Evolutionary conservation across 2,329 filamentous ascomycete species (phyloP), one percentile per base, ranked within the genome.

Genomic region (Camillea tinctor): DNA sequence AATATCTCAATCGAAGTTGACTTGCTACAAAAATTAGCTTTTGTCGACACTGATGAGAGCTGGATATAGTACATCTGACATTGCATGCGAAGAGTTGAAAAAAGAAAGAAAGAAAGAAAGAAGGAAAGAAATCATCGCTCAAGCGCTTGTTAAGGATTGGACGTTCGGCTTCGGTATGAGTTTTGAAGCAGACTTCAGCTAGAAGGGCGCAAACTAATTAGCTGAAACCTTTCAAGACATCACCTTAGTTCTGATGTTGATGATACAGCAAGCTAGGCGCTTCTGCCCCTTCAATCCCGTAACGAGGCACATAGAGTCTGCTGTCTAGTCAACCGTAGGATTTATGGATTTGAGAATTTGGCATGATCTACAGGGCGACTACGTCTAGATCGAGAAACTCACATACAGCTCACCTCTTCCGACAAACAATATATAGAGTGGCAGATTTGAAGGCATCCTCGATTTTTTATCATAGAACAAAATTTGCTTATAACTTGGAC

Each of bases 321-420:
- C 24, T 26, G 24, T 26, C 24, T 13, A 54, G 23, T 55, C 55
- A 13, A 64, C 57, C 51, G 55, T 64, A 7, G 54, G 60, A 3
- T 66, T 52, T 36, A 59, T 66, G 9, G n/a, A 65, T 23, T 63
- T 61, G 1, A 52, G 59, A 52, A 49, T 58, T 26, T 9, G 9
- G 9, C 4, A 26, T 26, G 24, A 26, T 26, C 24, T 26, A 26
- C 8, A 60, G 63, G 51, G 55, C 54, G 13, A 62, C 52, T 66
- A 64, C 23, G 57, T 69, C 6, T 70, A 67, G 67, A 65, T 65
- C 9, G 68, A 70, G 52, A 70, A 70, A 36, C 63, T 68, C 20
- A 69, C 60, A 19, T 69, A 69, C 17, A 56, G 54, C 6, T 69
- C 66, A 23, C 51, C 30, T 23, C 55, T 66, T 20, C 56, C 69